Conservation (phyloP, 75 land plant genomes). For the Picea glauca region DNA sequence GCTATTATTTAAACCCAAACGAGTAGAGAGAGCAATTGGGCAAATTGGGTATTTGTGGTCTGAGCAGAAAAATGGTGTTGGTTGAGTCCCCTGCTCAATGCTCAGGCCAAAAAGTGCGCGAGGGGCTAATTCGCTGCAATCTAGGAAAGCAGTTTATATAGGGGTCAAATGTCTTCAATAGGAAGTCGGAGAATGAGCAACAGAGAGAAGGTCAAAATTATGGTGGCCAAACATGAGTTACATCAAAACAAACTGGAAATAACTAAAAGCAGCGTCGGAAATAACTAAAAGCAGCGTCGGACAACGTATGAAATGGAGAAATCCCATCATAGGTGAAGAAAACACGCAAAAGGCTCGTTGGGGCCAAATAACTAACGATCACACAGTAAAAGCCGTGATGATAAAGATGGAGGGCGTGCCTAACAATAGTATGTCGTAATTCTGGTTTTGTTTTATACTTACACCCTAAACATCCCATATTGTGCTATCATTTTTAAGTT, state of each 20-base stretch:
- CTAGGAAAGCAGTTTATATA: background rate
- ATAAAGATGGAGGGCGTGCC: too few relatives aligned
- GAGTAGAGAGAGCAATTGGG: background rate
- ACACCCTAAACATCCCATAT: too few relatives aligned
- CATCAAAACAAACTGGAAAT: background rate
- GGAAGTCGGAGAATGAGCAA: background rate
- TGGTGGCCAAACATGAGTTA: too few relatives aligned
- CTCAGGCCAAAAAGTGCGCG: background rate
- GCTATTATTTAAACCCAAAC: background rate
- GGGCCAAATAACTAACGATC: too few relatives aligned
- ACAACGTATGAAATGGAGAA: too few relatives aligned
- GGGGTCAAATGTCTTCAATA: background rate
- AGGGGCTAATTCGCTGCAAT: background rate
- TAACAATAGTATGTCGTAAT: too few relatives aligned
- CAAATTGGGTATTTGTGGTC: background rate
- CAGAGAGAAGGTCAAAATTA: background rate
- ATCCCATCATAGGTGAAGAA: too few relatives aligned
- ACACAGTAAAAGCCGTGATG: too few relatives aligned
- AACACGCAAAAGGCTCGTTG: too few relatives aligned
- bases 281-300: background rate
- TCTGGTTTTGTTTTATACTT: too few relatives aligned
- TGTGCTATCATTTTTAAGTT: too few relatives aligned
- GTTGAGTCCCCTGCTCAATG: background rate
- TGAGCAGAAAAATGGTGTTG: background rate
- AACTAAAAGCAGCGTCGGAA: background rate